These are phyloP conservation scores for Aeschynomene evenia DNA, from an alignment of 306 rosid species.

Conservation along the genomic window DNA sequence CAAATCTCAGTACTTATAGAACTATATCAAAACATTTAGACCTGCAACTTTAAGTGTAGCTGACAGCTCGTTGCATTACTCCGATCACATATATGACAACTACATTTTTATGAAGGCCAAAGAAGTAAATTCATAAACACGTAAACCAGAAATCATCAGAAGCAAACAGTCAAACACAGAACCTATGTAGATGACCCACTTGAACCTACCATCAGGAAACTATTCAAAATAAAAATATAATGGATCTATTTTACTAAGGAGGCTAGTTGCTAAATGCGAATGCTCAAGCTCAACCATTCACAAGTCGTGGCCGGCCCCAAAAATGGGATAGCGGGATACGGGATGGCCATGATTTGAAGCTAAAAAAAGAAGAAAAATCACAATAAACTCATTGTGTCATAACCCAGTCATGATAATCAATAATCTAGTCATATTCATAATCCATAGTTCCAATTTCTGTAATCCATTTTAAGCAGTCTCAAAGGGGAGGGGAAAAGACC, in stretches of 20 bases:
- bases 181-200: not conserved
- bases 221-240: not conserved
- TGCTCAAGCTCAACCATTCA: not conserved
- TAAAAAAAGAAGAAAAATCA: no score
- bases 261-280: not conserved
- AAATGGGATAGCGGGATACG: no score
- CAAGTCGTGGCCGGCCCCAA: no score
- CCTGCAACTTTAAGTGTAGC: not conserved
- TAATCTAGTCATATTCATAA: no score
- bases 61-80: not conserved
- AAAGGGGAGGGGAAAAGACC: no score
- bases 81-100: constrained; percentile 2
- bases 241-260: no score
- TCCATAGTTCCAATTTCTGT: no score
- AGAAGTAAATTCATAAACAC: constrained; percentile 14
- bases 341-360: no score
- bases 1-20: constrained; percentile 6
- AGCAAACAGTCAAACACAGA: constrained; percentile 2
- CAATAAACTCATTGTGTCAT: no score
- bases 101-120: not conserved
- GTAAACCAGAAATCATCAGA: not conserved
- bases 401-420: no score
- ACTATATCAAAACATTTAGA: not conserved
- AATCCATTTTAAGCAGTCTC: no score
- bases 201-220: constrained; percentile 9